These are phyloP conservation scores for Termitomyces eurrhizus DNA, from an alignment of 768 basidiomycete species.

Conservation along the genomic window DNA sequence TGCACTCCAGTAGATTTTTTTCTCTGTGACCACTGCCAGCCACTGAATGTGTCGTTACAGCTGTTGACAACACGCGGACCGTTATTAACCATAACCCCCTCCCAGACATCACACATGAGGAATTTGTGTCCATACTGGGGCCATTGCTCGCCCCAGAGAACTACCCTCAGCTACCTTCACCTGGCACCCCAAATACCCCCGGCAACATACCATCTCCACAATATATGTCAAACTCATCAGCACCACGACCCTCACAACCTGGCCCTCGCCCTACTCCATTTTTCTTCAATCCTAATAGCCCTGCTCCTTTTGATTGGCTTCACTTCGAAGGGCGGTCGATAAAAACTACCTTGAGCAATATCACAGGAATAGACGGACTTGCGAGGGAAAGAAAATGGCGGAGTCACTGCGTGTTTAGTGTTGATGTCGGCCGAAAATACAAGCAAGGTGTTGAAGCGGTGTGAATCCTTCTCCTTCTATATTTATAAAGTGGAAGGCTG, in stretches of 20 bases:
- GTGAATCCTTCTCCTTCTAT: constrained; percentile 26
- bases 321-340: constrained; percentile 82
- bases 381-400: constrained; percentile 84
- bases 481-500: constrained; percentile 4
- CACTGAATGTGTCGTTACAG: constrained; percentile 26
- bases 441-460: constrained; percentile 80
- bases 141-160: constrained; percentile 84
- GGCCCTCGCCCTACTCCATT: constrained; percentile 25
- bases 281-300: constrained; percentile 47
- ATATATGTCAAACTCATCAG: constrained; percentile 21
- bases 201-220: constrained; percentile 30
- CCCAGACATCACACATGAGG: constrained; percentile 83
- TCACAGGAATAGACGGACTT: constrained; percentile 76
- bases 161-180: constrained; percentile 40
- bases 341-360: constrained; percentile 75
- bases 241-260: constrained; percentile 29
- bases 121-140: constrained; percentile 75
- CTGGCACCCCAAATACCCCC: constrained; percentile 23
- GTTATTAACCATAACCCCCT: constrained; percentile 87
- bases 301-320: constrained; percentile 83
- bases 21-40: background rate
- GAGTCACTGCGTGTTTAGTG: constrained; percentile 74
- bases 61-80: constrained; percentile 55
- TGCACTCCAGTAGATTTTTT: constrained; percentile 56
- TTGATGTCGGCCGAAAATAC: constrained; percentile 71